These are phyloP conservation scores for Vaccinium corymbosum DNA, from an alignment of 148 eudicot genomes.

Conservation along the genomic window DNA sequence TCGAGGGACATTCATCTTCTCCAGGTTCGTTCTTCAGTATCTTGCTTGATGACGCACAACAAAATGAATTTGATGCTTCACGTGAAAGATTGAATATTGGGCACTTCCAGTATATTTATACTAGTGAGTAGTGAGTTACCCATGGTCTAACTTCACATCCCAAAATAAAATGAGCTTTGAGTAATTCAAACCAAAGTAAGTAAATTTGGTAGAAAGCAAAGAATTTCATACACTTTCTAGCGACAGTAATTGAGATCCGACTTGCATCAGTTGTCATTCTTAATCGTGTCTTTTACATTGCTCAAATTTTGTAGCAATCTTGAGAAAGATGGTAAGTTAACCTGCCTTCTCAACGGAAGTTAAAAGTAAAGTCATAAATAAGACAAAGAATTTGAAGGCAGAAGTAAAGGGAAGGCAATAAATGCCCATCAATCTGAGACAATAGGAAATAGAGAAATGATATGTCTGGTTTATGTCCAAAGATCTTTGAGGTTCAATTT, in stretches of 20 bases:
- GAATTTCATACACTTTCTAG: background rate
- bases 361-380: background rate
- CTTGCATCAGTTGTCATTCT: background rate
- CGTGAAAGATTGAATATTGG: background rate
- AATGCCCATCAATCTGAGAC: background rate
- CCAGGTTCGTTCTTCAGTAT: conserved; percentile 46
- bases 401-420: background rate
- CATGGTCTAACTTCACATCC: background rate
- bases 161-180: background rate
- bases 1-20: conserved; percentile 83
- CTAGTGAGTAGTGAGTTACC: background rate
- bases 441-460: background rate
- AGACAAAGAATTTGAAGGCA: background rate
- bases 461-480: background rate
- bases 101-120: background rate
- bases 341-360: background rate
- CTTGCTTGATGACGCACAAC: background rate
- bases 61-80: background rate
- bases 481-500: background rate
- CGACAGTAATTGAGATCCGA: background rate
- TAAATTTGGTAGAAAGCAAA: background rate
- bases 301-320: background rate
- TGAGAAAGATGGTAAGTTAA: background rate
- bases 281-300: background rate
- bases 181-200: too few relatives aligned